These are phyloP conservation scores for Malus orientalis DNA, from an alignment of 306 rosid species.

Conservation along the genomic window DNA sequence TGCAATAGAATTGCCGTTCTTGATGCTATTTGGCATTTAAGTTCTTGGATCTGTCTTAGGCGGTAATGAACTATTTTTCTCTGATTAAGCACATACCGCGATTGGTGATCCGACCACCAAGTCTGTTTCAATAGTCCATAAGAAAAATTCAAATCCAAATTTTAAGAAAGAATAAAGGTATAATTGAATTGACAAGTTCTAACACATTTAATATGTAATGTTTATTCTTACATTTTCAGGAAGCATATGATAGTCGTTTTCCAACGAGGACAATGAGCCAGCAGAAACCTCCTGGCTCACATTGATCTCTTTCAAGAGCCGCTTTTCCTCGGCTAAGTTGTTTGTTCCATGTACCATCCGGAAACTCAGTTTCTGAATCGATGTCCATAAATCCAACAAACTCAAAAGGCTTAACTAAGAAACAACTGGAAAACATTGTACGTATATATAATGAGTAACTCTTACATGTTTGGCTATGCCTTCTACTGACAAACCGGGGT, in stretches of 20 bases:
- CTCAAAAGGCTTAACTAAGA: background rate
- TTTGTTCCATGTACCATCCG: conserved; percentile 17
- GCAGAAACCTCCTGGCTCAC: background rate
- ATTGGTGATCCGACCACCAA: background rate
- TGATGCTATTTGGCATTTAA: background rate
- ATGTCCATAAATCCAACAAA: background rate
- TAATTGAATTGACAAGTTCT: too few relatives aligned
- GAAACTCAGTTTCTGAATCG: conserved; percentile 21
- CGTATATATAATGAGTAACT: too few relatives aligned
- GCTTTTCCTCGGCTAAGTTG: conserved; percentile 26
- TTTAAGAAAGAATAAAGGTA: background rate
- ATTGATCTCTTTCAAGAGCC: conserved; percentile 15
- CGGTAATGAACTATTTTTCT: background rate
- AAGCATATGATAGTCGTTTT: background rate
- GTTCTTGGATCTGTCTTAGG: background rate
- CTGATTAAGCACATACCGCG: background rate
- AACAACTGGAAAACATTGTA: background rate
- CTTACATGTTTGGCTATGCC: conserved; percentile 20
- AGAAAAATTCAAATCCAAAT: background rate
- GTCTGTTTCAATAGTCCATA: background rate
- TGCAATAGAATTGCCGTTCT: background rate
- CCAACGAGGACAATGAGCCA: background rate
- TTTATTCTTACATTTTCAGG: background rate
- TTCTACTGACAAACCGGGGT: conserved; percentile 11
- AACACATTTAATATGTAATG: too few relatives aligned